Evolutionary conservation across 1,284 basidiomycete species (phyloP), one percentile per base, ranked within the genome.

Genomic region (Apiotrichum gamsii): DNA sequence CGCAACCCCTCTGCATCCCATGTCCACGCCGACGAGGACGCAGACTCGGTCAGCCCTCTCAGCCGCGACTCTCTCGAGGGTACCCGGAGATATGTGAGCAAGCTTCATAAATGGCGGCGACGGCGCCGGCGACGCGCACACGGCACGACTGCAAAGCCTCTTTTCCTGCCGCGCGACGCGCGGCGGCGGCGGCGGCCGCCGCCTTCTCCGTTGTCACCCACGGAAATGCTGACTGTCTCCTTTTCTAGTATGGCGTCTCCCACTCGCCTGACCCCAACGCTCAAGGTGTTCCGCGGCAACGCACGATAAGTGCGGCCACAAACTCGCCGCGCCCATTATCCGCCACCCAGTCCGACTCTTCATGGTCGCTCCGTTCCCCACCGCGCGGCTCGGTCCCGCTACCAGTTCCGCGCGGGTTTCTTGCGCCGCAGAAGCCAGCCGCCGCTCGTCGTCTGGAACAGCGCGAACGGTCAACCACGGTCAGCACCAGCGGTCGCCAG

Each of bases 381-480:
- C 37, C 54, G 6, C 57, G 65, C 2, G 44, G 37, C 9, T 21
- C 56, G 8, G 55, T 54, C 2, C 63, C 67, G 0, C 52, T 70
- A n/a, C 68, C 68, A 2, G 63, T 55, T 0, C 62, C 66, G 15
- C 54, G 58, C 19, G 66, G 59, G 0, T 70, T 70, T 37, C 45
- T 68, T 3, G 58, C 58, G 6, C 68, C 68, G 2, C 67, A 66
- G 33, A 70, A 70, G 49, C 64, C 68, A 0, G 59, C 57, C 13
- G 60, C 64, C 0, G 68, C 66, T 0, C 48, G 64, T 8, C 40
- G 60, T 24, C 49, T 63, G 3, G 68, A 66, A 42, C 50, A 59
- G 43, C 57, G 52, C 28, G 59, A 61, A 35, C 45, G 57, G 8
- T 47, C 36, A n/a, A 49, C 47, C 19, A 49, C 47, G 2, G 54